Evolutionary conservation across 805 yeast genomes (phyloP).

Genomic region (Yarrowia keelungensis): DNA sequence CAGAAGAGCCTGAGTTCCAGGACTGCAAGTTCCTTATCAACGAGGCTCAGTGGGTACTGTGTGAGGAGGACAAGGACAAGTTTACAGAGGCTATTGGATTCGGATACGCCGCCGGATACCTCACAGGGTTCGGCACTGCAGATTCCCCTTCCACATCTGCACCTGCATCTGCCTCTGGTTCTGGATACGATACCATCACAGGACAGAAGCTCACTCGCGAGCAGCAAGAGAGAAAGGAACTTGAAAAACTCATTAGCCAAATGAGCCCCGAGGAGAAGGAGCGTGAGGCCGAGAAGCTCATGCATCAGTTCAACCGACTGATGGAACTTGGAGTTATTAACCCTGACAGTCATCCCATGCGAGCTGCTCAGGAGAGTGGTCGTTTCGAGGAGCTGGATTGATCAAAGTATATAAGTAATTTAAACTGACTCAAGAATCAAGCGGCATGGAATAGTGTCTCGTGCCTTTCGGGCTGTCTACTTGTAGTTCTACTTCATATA

Average conservation of each 20-base stretch:
- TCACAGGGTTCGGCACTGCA: constrained; percentile 42
- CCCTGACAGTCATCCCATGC: constrained; percentile 51
- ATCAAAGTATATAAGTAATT: background rate
- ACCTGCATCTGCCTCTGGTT: constrained; percentile 19
- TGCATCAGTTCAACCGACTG: constrained; percentile 54
- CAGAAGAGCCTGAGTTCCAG: constrained; percentile 41
- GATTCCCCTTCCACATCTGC: constrained; percentile 38
- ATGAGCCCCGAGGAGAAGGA: constrained; percentile 56
- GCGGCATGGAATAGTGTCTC: too few species aligned
- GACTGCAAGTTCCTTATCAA: constrained; percentile 42
- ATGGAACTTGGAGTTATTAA: constrained; percentile 52
- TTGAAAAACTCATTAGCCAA: constrained; percentile 40
- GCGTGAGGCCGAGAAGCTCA: constrained; percentile 55
- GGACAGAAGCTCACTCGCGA: constrained; percentile 44
- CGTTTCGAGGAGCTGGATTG: constrained; percentile 31
- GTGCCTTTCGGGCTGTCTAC: too few species aligned
- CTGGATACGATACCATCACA: constrained; percentile 45
- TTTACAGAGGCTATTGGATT: constrained; percentile 46
- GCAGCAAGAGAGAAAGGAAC: constrained; percentile 12
- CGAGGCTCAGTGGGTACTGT: constrained; percentile 44
- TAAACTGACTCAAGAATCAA: too few species aligned
- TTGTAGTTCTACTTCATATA: background rate
- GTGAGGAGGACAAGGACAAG: constrained; percentile 42
- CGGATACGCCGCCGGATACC: constrained; percentile 47
- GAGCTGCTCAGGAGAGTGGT: constrained; percentile 33